phyloP scores from a whole-genome alignment of 2,329 filamentous ascomycete genomes.

The Fusarium armeniacum region DNA sequence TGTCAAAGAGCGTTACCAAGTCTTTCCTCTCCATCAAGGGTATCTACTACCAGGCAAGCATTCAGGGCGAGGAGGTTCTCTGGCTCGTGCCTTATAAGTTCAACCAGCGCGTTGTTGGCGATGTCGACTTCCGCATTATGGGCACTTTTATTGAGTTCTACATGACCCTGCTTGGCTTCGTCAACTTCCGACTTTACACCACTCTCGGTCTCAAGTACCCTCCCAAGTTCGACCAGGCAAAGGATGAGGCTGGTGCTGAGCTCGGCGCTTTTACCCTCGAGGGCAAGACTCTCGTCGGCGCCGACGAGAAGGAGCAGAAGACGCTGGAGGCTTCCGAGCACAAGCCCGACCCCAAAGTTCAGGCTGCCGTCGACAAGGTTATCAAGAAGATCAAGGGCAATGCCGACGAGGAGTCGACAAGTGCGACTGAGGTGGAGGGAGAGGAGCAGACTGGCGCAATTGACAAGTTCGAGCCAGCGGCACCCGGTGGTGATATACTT shows the following conservation, averaged over 20 bases:
- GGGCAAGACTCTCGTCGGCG: conserved; percentile 72
- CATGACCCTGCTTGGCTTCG: conserved; percentile 93
- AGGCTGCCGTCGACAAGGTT: conserved; percentile 77
- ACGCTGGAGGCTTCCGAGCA: conserved; percentile 64
- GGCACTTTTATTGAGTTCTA: conserved; percentile 99
- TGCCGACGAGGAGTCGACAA: conserved; percentile 59
- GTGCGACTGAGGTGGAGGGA: conserved; percentile 58
- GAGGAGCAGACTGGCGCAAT: conserved; percentile 74
- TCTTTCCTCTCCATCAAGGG: conserved; percentile 99
- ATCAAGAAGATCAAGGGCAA: conserved; percentile 76
- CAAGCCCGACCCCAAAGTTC: conserved; percentile 72
- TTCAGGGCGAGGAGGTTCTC: conserved; percentile 95
- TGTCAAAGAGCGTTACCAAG: conserved; percentile 90
- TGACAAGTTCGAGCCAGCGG: conserved; percentile 91
- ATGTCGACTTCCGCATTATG: conserved; percentile 99
- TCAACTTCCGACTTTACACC: conserved; percentile 96
- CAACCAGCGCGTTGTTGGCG: conserved; percentile 92
- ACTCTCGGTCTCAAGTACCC: conserved; percentile 93
- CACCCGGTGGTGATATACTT: conserved; percentile 86
- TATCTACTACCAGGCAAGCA: conserved; percentile 98
- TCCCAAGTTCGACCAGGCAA: conserved; percentile 88
- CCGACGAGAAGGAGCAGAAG: conserved; percentile 63
- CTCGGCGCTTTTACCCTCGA: conserved; percentile 92
- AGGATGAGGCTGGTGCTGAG: conserved; percentile 91
- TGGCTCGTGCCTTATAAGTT: conserved; percentile 99